A percentile compares a stretch with the other conserved stretches of the same genome.
Conservation (phyloP, 2,329 filamentous ascomycete species). For the Furcasterigmium furcatum region DNA sequence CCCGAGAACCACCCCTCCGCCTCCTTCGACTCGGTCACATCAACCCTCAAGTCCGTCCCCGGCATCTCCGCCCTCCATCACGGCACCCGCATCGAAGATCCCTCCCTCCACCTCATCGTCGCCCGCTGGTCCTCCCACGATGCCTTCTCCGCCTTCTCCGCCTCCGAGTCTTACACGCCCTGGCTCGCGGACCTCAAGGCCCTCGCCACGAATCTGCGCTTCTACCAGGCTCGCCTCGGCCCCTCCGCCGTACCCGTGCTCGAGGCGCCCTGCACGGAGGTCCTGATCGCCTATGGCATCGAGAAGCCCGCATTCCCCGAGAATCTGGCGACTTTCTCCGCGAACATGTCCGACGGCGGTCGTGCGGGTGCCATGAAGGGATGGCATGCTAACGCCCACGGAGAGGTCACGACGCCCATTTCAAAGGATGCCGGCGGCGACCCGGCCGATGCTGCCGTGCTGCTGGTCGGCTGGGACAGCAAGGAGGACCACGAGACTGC, state of each 20-base stretch:
- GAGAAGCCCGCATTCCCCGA: constrained; percentile 15
- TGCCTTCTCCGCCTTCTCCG: constrained; percentile 34
- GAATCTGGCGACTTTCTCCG: constrained; percentile 18
- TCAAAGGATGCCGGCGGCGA: constrained; percentile 18
- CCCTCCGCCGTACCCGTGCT: constrained; percentile 16
- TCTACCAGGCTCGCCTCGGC: constrained; percentile 14
- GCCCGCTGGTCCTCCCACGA: constrained; percentile 28
- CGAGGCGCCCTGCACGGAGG: constrained; percentile 32
- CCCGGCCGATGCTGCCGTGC: constrained; percentile 23
- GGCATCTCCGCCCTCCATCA: constrained; percentile 28
- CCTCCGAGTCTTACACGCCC: constrained; percentile 34
- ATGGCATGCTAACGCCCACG: constrained; percentile 25
- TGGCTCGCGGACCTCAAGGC: constrained; percentile 33
- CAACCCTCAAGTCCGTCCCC: constrained; percentile 16
- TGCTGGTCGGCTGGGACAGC: constrained; percentile 36
- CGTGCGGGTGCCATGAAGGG: constrained; percentile 20
- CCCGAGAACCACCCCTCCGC: constrained; percentile 5
- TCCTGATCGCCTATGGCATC: constrained; percentile 29
- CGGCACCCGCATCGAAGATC: constrained; percentile 29
- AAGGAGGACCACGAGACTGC: constrained; percentile 29
- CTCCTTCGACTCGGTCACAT: constrained; percentile 7
- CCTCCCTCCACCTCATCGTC: constrained; percentile 25
- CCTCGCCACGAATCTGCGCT: constrained; percentile 18
- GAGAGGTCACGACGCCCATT: constrained; percentile 25
- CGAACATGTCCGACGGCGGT: constrained; percentile 20